Percentiles rank a stretch among this genome's conserved stretches.
Evolutionary conservation across 352 stramenopile genomes (phyloP).

Genomic region (Phytophthora melonis): DNA sequence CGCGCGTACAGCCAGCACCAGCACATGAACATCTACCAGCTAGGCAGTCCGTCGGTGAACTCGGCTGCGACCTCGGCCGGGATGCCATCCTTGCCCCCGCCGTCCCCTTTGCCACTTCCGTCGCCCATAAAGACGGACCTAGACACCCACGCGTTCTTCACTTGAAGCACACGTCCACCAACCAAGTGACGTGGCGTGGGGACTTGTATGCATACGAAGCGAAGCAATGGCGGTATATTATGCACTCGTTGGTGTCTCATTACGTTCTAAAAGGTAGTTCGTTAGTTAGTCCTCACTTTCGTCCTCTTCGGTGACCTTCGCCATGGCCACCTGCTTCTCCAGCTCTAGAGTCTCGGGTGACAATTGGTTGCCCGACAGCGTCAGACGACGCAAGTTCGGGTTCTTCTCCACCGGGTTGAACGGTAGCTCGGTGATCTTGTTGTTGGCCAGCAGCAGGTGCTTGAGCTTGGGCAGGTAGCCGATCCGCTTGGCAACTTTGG

Average conservation of each 20-base stretch:
- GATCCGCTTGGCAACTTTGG: conserved; percentile 88
- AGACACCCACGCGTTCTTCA: conserved; percentile 89
- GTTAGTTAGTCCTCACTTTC: conserved; percentile 45
- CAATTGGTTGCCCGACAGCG: conserved; percentile 81
- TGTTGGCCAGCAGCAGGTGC: conserved; percentile 88
- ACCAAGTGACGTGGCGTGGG: conserved; percentile 3
- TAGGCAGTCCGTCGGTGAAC: conserved; percentile 27
- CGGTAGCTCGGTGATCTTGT: conserved; percentile 80
- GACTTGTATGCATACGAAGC: conserved; percentile 27
- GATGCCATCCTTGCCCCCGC: conserved; percentile 34
- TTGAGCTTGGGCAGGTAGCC: conserved; percentile 80
- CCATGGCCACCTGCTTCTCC: conserved; percentile 70
- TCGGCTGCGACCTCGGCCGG: conserved; percentile 13
- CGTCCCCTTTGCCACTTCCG: conserved; percentile 67
- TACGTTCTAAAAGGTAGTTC: neutral
- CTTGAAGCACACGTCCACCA: conserved; percentile 40
- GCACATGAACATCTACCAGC: conserved; percentile 33
- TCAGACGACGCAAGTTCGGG: conserved; percentile 76
- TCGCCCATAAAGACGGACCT: conserved; percentile 89
- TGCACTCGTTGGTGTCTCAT: conserved; percentile 10
- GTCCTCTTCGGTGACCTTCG: conserved; percentile 59
- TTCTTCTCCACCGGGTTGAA: conserved; percentile 84
- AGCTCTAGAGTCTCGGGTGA: conserved; percentile 64
- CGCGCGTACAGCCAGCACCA: conserved; percentile 30
- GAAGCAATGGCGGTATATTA: conserved; percentile 30